A percentile compares a stretch with the other conserved stretches of the same genome.
These are phyloP conservation scores for Cucurbitaria berberidis DNA, from an alignment of 2,329 filamentous ascomycete species.

Conservation along the genomic window DNA sequence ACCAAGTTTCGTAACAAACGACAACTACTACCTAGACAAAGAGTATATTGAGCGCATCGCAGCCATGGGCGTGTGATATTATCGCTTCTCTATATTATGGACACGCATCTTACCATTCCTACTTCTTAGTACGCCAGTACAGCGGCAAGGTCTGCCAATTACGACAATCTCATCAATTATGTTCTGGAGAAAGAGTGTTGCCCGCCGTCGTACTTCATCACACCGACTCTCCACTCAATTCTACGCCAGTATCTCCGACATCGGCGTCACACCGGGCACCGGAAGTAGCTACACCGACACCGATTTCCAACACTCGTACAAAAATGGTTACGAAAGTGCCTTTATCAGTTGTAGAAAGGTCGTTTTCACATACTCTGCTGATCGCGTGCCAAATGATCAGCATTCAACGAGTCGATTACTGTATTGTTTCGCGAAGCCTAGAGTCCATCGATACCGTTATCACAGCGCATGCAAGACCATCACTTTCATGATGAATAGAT, in stretches of 20 bases:
- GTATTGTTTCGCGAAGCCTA: conserved; percentile 50
- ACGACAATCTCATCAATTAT: conserved; percentile 61
- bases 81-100: conserved; percentile 62
- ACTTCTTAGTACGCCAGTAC: conserved; percentile 58
- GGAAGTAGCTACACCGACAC: conserved; percentile 35
- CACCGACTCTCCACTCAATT: conserved; percentile 58
- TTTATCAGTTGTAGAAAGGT: conserved; percentile 63
- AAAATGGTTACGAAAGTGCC: conserved; percentile 56
- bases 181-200: conserved; percentile 57
- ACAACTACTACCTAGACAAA: conserved; percentile 63
- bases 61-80: conserved; percentile 59
- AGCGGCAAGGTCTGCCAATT: conserved; percentile 59
- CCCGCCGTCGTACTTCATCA: conserved; percentile 59
- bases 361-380: conserved; percentile 58
- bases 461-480: conserved; percentile 57
- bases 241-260: conserved; percentile 43
- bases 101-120: conserved; percentile 61
- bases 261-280: conserved; percentile 22
- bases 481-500: conserved; percentile 63
- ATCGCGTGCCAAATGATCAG: conserved; percentile 61
- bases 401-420: conserved; percentile 63
- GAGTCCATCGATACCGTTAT: conserved; percentile 44
- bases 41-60: conserved; percentile 62
- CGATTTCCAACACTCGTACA: conserved; percentile 47
- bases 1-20: conserved; percentile 48